Percentiles rank a stretch among this genome's conserved stretches.
phyloP scores from a whole-genome alignment of 345 rosid species.

The Arabis hirsuta region DNA sequence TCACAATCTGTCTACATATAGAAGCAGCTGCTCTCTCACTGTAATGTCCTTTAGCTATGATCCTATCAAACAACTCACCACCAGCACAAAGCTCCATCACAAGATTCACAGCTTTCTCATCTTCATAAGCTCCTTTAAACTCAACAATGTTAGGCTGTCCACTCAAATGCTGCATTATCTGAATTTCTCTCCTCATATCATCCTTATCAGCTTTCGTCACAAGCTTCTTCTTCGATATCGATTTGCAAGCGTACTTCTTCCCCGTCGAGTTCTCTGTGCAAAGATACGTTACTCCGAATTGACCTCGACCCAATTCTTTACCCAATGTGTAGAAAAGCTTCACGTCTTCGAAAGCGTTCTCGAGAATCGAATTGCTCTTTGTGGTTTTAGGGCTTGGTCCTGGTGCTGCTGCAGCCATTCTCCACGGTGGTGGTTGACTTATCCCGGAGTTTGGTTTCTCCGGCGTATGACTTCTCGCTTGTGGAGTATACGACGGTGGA shows the following conservation, averaged over 20 bases:
- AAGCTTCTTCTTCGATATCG: constrained; percentile 80
- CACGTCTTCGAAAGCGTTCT: constrained; percentile 78
- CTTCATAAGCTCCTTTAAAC: constrained; percentile 89
- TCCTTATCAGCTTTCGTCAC: constrained; percentile 69
- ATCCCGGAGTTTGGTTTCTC: constrained; percentile 32
- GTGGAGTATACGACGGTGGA: constrained; percentile 47
- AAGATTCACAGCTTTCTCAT: constrained; percentile 74
- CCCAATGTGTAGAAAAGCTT: constrained; percentile 63
- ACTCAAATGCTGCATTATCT: constrained; percentile 93
- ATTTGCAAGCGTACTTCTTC: constrained; percentile 75
- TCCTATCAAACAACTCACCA: constrained; percentile 48
- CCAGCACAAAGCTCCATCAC: constrained; percentile 69
- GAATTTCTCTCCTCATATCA: constrained; percentile 82
- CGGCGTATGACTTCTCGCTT: constrained; percentile 47
- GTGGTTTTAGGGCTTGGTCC: constrained; percentile 50
- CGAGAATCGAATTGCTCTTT: constrained; percentile 62
- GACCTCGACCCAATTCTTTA: constrained; percentile 86
- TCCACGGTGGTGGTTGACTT: constrained; percentile 47
- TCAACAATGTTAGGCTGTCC: constrained; percentile 94
- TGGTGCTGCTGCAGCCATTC: constrained; percentile 37
- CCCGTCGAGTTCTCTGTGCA: constrained; percentile 80
- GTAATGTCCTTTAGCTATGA: constrained; percentile 47
- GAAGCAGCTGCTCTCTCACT: constrained; percentile 49
- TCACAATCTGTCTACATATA: constrained; percentile 45
- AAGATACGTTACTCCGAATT: constrained; percentile 83